A percentile compares a stretch with the other conserved stretches of the same genome.
Conservation (phyloP, 1,284 basidiomycete genomes). For the Ustilago esculenta region DNA sequence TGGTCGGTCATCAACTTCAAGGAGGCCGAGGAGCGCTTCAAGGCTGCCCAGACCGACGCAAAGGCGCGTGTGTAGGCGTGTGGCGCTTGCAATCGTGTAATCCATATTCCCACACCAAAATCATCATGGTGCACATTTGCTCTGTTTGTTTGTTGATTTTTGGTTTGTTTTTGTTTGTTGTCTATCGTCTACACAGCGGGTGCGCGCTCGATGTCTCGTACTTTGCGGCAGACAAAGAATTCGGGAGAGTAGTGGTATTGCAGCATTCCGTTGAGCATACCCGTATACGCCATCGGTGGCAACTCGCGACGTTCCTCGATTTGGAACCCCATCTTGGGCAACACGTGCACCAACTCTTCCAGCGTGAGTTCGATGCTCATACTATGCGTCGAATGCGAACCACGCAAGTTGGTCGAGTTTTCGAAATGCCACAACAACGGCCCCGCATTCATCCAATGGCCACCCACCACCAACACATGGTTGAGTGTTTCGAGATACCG, state of each 20-base stretch:
- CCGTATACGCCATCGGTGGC: conserved; percentile 82
- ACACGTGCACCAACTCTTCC: conserved; percentile 84
- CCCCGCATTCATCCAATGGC: conserved; percentile 71
- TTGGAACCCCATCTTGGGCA: conserved; percentile 81
- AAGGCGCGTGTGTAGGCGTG: conserved; percentile 43
- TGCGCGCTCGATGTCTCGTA: conserved; percentile 48
- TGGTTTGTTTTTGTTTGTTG: not conserved
- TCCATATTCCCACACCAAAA: too few relatives aligned
- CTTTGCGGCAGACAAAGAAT: conserved; percentile 66
- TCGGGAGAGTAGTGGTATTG: conserved; percentile 81
- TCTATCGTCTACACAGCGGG: conserved; percentile 31
- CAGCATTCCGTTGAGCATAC: conserved; percentile 84
- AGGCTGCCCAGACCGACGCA: conserved; percentile 56
- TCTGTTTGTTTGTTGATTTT: too few relatives aligned
- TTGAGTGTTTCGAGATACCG: conserved; percentile 65
- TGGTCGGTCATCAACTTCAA: conserved; percentile 68
- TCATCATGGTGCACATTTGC: too few relatives aligned
- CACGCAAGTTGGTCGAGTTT: conserved; percentile 72
- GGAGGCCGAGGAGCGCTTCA: conserved; percentile 66
- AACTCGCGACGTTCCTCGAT: conserved; percentile 81
- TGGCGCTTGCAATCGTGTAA: conserved; percentile 10
- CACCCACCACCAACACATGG: conserved; percentile 56
- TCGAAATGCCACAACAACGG: conserved; percentile 97
- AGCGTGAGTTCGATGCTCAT: conserved; percentile 81
- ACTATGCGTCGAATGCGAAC: conserved; percentile 14